Conservation (phyloP, 2,329 filamentous ascomycete genomes). For the Trichoderma koningii region DNA sequence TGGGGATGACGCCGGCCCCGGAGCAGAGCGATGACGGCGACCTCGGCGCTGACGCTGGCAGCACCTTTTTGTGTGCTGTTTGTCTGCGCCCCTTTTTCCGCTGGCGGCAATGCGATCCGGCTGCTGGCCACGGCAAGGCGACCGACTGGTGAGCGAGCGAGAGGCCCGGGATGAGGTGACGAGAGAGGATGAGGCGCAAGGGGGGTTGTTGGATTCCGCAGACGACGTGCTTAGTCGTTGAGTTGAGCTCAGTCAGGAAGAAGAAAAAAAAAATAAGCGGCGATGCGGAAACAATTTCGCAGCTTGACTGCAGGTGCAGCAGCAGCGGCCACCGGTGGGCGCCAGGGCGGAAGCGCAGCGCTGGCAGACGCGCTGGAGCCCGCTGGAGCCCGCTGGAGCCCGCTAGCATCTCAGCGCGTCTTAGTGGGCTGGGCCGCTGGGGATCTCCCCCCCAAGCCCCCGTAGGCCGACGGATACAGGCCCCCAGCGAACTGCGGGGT, state of each 20-base stretch:
- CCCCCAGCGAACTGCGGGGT: slow-evolving; percentile 18
- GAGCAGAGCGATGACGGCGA: slow-evolving; percentile 13
- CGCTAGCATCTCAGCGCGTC: no score
- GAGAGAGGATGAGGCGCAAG: slow-evolving; percentile 25
- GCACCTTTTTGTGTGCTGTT: not conserved
- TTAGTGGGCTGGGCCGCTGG: slow-evolving; percentile 19
- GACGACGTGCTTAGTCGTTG: slow-evolving; percentile 20
- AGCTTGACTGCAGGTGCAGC: not conserved
- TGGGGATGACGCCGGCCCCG: slow-evolving; percentile 27
- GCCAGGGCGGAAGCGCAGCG: not conserved
- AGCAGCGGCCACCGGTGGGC: slow-evolving; percentile 10
- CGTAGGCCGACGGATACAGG: not conserved
- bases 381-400: slow-evolving; percentile 7
- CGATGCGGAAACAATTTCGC: slow-evolving; percentile 8
- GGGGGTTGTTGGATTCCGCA: not conserved
- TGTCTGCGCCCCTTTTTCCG: slow-evolving; percentile 11
- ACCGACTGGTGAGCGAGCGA: not conserved
- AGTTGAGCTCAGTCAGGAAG: slow-evolving; percentile 13
- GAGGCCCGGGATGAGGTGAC: not conserved
- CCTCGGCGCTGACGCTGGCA: not conserved
- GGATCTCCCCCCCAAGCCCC: not conserved
- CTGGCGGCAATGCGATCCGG: slow-evolving; percentile 10
- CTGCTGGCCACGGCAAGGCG: slow-evolving; percentile 8
- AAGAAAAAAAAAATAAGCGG: not conserved
- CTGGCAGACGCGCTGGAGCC: not conserved